phyloP scores from a whole-genome alignment of 1,284 basidiomycete genomes.

The Moesziomyces sp. region DNA sequence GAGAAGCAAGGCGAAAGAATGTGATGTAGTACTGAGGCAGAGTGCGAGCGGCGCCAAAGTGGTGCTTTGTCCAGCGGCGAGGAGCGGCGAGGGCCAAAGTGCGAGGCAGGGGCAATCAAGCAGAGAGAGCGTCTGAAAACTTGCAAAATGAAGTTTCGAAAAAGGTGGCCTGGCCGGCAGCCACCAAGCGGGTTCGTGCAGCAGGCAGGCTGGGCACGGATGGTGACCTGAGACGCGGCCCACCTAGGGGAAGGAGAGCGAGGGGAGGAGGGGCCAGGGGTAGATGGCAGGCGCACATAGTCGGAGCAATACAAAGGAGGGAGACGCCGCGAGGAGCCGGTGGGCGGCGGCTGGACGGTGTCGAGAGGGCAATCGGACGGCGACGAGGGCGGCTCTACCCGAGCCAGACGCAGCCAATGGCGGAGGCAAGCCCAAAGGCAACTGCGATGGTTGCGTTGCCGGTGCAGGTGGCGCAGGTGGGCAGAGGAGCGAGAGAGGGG shows the following conservation, averaged over 20 bases:
- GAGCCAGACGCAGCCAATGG: neutral
- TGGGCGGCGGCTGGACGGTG: slow-evolving; percentile 2
- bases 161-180: slow-evolving; percentile 10
- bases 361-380: neutral
- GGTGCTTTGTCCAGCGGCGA: slow-evolving; percentile 14
- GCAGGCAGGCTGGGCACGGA: too few relatives aligned
- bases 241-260: neutral
- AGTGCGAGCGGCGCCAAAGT: slow-evolving; percentile 31
- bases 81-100: slow-evolving; percentile 26
- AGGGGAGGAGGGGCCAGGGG: neutral
- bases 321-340: too few relatives aligned
- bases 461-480: slow-evolving; percentile 16
- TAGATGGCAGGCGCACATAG: neutral
- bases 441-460: slow-evolving; percentile 2
- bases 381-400: slow-evolving; percentile 6
- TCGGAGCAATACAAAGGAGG: too few relatives aligned
- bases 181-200: slow-evolving; percentile 3
- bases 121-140: slow-evolving; percentile 11
- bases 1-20: slow-evolving; percentile 7
- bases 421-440: slow-evolving; percentile 2
- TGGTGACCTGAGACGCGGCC: too few relatives aligned
- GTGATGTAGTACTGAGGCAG: slow-evolving; percentile 44
- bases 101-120: slow-evolving; percentile 20
- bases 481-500: slow-evolving; percentile 1
- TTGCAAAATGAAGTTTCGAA: slow-evolving; percentile 38